Evolutionary conservation across 1,139 yeast species (phyloP).

Genomic region (Pichia sp.): DNA sequence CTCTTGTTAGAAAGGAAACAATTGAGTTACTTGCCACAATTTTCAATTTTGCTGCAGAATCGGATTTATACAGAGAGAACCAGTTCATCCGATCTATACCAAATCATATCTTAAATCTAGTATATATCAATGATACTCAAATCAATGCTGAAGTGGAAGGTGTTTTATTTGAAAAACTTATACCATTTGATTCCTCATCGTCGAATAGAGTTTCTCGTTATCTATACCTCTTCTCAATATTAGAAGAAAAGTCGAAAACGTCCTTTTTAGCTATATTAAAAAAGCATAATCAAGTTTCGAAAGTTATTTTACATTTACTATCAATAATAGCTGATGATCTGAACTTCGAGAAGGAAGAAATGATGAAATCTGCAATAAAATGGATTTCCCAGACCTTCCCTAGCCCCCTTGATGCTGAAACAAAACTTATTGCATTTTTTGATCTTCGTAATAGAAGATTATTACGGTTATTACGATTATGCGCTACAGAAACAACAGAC

Average conservation of each 20-base stretch:
- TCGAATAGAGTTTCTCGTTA: slow-evolving; percentile 46
- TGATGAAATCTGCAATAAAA: slow-evolving; percentile 48
- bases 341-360: slow-evolving; percentile 27
- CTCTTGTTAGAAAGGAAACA: slow-evolving; percentile 57
- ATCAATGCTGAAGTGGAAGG: slow-evolving; percentile 66
- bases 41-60: slow-evolving; percentile 31
- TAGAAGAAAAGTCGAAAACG: slow-evolving; percentile 52
- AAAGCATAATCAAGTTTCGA: slow-evolving; percentile 57
- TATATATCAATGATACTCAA: slow-evolving; percentile 66
- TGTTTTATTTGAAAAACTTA: slow-evolving; percentile 49
- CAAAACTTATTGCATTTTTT: slow-evolving; percentile 45
- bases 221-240: slow-evolving; percentile 38
- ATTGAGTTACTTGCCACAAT: slow-evolving; percentile 49
- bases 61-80: slow-evolving; percentile 23
- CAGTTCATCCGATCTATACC: slow-evolving; percentile 55
- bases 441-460: slow-evolving; percentile 51
- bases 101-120: slow-evolving; percentile 53
- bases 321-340: slow-evolving; percentile 34
- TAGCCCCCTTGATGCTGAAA: slow-evolving; percentile 35
- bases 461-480: slow-evolving; percentile 46
- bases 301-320: slow-evolving; percentile 34
- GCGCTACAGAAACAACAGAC: slow-evolving; percentile 53
- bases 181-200: slow-evolving; percentile 44
- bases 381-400: slow-evolving; percentile 63
- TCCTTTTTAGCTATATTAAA: slow-evolving; percentile 63